Percentiles rank a stretch among this genome's conserved stretches.
phyloP scores from a whole-genome alignment of 352 stramenopile genomes.

The Globisporangium iwayamae region DNA sequence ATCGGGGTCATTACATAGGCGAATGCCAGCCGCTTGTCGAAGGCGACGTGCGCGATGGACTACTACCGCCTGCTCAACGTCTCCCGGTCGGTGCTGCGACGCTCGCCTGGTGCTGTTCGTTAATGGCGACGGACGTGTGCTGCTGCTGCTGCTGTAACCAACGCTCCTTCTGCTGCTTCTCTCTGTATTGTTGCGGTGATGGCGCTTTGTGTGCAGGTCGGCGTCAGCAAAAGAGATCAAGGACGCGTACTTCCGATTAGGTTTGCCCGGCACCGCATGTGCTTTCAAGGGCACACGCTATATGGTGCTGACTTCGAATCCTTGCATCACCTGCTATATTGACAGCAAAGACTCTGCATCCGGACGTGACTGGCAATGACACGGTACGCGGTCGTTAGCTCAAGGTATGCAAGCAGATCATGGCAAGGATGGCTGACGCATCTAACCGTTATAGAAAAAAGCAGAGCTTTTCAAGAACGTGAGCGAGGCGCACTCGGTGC shows the following conservation, averaged over 20 bases:
- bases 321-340: background rate
- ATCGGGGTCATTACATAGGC: no score
- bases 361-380: slow-evolving; percentile 83
- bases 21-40: no score
- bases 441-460: slow-evolving; percentile 40
- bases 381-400: slow-evolving; percentile 17
- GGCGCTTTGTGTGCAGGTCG: slow-evolving; percentile 23
- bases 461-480: slow-evolving; percentile 85
- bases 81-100: slow-evolving; percentile 30
- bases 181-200: background rate
- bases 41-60: slow-evolving; percentile 32
- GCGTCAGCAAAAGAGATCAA: slow-evolving; percentile 78
- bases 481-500: slow-evolving; percentile 71
- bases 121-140: background rate
- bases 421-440: background rate
- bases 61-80: slow-evolving; percentile 83
- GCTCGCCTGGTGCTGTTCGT: no score
- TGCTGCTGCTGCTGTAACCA: no score
- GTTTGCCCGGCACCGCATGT: slow-evolving; percentile 18
- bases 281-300: background rate
- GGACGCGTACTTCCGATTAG: slow-evolving; percentile 69
- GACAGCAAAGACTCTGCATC: slow-evolving; percentile 76
- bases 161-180: background rate
- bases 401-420: no score
- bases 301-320: background rate